Conservation (phyloP, 495 filamentous ascomycete genomes). For the Tuber borchii region DNA sequence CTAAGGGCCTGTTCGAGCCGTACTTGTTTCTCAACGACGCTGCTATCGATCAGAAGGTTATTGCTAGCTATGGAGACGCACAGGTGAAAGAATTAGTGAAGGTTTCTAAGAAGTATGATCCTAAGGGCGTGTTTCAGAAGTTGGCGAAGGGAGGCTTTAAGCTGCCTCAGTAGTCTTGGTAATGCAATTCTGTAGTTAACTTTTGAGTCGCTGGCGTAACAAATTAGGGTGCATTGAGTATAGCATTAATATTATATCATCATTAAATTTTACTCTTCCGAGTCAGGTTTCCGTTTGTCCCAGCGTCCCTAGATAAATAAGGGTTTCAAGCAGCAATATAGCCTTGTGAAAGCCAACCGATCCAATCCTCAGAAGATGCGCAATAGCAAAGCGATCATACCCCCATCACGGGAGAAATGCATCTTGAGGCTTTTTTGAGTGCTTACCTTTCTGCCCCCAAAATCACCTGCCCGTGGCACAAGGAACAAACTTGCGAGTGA, state of each 20-base stretch:
- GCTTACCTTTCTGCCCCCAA: neutral
- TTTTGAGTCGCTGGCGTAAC: neutral
- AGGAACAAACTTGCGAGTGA: neutral
- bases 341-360: neutral
- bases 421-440: neutral
- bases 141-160: slow-evolving; percentile 38
- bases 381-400: neutral
- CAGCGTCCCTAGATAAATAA: neutral
- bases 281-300: neutral
- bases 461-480: neutral
- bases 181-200: neutral
- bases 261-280: neutral
- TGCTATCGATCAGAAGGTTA: slow-evolving; percentile 45
- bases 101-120: slow-evolving; percentile 47
- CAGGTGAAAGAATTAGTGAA: slow-evolving; percentile 43
- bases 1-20: slow-evolving; percentile 22
- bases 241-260: slow-evolving; percentile 1
- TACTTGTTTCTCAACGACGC: slow-evolving; percentile 47
- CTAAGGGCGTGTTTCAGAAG: slow-evolving; percentile 44
- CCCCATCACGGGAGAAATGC: neutral
- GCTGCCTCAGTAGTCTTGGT: slow-evolving; percentile 7
- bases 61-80: slow-evolving; percentile 45
- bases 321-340: neutral
- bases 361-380: neutral
- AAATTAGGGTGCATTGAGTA: neutral